These are phyloP conservation scores for Ogataea nitratoaversa DNA, from an alignment of 805 yeast species.

Conservation along the genomic window DNA sequence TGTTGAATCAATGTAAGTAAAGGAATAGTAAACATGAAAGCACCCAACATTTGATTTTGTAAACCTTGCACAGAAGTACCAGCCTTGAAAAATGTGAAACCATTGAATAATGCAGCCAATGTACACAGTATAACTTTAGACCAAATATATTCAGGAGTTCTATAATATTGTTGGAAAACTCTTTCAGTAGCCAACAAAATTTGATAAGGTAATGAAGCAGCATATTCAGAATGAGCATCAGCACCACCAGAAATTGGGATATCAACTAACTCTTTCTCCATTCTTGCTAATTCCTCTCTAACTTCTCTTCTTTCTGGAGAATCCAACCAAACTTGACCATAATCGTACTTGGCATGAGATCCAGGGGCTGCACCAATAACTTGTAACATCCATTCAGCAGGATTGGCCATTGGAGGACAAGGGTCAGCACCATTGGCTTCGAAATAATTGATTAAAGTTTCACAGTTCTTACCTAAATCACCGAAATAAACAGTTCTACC, in stretches of 20 bases:
- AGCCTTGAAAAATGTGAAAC: slow-evolving; percentile 67
- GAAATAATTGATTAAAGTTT: slow-evolving; percentile 57
- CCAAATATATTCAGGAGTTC: slow-evolving; percentile 59
- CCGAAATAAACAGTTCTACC: too few relatives aligned
- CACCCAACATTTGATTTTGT: slow-evolving; percentile 78
- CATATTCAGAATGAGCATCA: slow-evolving; percentile 36
- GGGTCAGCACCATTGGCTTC: slow-evolving; percentile 60
- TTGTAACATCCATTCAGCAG: slow-evolving; percentile 91
- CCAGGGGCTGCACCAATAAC: slow-evolving; percentile 84
- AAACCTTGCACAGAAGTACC: slow-evolving; percentile 58
- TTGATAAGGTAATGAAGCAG: slow-evolving; percentile 40
- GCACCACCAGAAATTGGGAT: slow-evolving; percentile 30
- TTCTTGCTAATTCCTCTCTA: slow-evolving; percentile 51
- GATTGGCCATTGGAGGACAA: slow-evolving; percentile 70
- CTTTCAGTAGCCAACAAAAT: slow-evolving; percentile 43
- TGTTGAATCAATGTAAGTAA: slow-evolving; percentile 59
- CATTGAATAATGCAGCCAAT: slow-evolving; percentile 56
- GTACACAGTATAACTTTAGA: slow-evolving; percentile 51
- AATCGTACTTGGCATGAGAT: slow-evolving; percentile 67
- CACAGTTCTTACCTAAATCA: too few relatives aligned
- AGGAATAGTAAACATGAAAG: slow-evolving; percentile 62
- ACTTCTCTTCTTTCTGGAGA: slow-evolving; percentile 61
- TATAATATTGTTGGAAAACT: slow-evolving; percentile 58
- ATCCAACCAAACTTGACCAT: slow-evolving; percentile 71
- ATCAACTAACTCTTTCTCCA: slow-evolving; percentile 57